These are phyloP conservation scores for Ulmus americana DNA, from an alignment of 331 rosid genomes.

Conservation along the genomic window DNA sequence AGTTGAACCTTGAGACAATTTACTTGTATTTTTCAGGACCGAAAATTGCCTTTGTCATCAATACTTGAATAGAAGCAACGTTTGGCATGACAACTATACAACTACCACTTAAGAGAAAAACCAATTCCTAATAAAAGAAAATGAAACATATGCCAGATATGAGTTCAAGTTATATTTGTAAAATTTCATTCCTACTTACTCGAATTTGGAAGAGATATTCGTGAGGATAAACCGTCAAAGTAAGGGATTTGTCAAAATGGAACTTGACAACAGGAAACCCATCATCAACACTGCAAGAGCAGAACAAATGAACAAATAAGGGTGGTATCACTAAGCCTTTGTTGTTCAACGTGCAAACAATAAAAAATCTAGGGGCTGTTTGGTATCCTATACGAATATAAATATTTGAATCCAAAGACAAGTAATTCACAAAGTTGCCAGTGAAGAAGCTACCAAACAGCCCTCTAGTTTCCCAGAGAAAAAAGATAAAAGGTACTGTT, in stretches of 20 bases:
- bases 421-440: too few species aligned
- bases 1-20: background rate
- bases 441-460: background rate
- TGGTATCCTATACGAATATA: too few species aligned
- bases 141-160: too few species aligned
- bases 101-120: background rate
- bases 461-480: background rate
- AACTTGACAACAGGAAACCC: conserved; percentile 65
- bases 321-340: conserved; percentile 12
- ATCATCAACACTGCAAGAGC: conserved; percentile 55
- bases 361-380: too few species aligned
- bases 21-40: background rate
- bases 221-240: conserved; percentile 50
- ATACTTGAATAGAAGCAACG: background rate
- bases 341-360: background rate
- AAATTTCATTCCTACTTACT: conserved; percentile 30
- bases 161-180: background rate
- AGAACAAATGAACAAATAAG: conserved; percentile 6
- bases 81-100: background rate
- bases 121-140: background rate
- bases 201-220: conserved; percentile 57
- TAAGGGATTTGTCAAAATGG: conserved; percentile 44
- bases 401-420: background rate
- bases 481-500: conserved; percentile 20
- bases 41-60: background rate